Base-by-base conservation (phyloP, 2,329 filamentous ascomycete species). In the Penicillium sp. region DNA sequence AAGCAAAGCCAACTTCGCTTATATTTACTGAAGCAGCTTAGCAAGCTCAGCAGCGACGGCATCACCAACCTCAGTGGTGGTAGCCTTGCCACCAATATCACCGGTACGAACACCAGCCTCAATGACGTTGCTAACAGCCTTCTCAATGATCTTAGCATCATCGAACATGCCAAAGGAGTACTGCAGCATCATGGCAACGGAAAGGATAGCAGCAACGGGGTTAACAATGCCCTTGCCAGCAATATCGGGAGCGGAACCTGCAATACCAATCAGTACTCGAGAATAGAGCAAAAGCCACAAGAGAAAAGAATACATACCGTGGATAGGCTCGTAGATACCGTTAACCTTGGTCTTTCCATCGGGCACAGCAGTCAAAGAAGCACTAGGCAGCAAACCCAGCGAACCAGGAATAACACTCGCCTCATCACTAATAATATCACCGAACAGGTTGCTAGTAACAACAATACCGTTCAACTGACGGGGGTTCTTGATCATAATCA, bases 271-370 rank as follows among this genome's bases (percentile, higher is more conserved):
- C 27, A 29, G 22, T 41, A 39, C 5, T 50, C 45, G 11, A n/a
- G 35, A 5, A 33, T 14, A 16, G 14, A 16, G 9, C 16, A 45
- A 16, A 41, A 52, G 13, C 51, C 22, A n/a, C n/a, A 14, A 41
- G 39, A 11, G 14, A 21, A 35, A 51, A 55, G 22, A 48, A 39
- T 21, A 67, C 79, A 69, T 80, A 91, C 91, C 93, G 75, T 99
- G 93, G 68, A 99, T 98, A 26, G 93, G 93, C 83, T 98, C 93
- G 75, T 96, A 99, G 70, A 98, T 96, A 67, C 92, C 93, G 73
- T 96, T 96, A 72, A 93, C 91, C 74, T 85, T 88, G 68, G 82
- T 84, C 81, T 91, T 90, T 54, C 90, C 90, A 74, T 96, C 91
- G 0, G 93, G 93, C 58, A 96, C 86, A 41, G 90, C 91, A 63